Evolutionary conservation across 2,329 filamentous ascomycete genomes (phyloP), one percentile per base, ranked within the genome.

Genomic region (Dryadomyces sulphureus): DNA sequence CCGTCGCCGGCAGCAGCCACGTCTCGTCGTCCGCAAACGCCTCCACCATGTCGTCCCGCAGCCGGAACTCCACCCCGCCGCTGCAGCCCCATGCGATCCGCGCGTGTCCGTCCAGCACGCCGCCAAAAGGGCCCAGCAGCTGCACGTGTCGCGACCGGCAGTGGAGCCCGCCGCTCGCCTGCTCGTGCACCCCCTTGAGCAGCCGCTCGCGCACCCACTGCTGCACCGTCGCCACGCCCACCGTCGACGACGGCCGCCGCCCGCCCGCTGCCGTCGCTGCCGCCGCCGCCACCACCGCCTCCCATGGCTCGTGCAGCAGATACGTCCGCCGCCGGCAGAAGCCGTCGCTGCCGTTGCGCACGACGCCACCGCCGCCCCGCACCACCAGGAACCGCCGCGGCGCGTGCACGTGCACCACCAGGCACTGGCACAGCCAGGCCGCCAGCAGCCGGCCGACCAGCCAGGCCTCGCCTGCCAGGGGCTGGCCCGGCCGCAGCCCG

Each of bases 401-500:
- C 0, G 50, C 52, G 14, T 45, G 48, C 17, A 62, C 21, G 35
- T 56, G 50, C 24, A 63, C 51, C 8, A 48, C 41, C n/a, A 65
- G 47, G 48, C 56, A 54, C 2, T 56, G 56, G 41, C 58, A 63
- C 16, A 62, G 52, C 61, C 61, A 63, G 8, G 44, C 41, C 20
- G 46, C 43, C 38, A 52, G 50, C 34, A 60, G 46, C 21, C 55
- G 56, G 9, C 51, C 48, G 3, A 54, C 49, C 32, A 58, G 54
- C 62, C 62, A 65, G 41, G 50, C 53, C 21, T 57, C 54, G 12
- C 62, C 62, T 27, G 59, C 54, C 5, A 64, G 32, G 6, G 30
- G 30, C 0, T 54, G 45, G 5, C 59, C 57, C 3, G 54, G 53
- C 16, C 55, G 53, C 21, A 60, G 47, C 4, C 62, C 62, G 5